These are phyloP conservation scores for Arbutus unedo DNA, from an alignment of 148 eudicot species.

Conservation along the genomic window DNA sequence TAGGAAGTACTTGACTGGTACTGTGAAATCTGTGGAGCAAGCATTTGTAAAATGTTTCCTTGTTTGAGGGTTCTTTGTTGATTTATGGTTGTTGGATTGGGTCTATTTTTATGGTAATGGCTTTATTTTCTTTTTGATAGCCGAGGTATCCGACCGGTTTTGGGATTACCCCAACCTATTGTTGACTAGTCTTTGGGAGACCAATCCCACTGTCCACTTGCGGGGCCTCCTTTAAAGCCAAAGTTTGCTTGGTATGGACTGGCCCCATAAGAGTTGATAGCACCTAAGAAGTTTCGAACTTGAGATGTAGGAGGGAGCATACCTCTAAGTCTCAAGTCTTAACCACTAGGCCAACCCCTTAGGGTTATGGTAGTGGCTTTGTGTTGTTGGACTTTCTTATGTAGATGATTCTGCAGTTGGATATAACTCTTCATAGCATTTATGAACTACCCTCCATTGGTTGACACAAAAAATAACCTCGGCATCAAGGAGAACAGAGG, in stretches of 20 bases:
- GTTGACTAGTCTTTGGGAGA: too few species aligned
- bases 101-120: neutral
- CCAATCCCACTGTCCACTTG: too few species aligned
- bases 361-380: neutral
- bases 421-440: neutral
- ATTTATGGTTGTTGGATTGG: neutral
- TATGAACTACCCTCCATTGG: neutral
- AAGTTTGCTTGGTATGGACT: too few species aligned
- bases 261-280: too few species aligned
- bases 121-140: too few species aligned
- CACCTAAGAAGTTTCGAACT: too few species aligned
- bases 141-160: too few species aligned
- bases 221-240: too few species aligned
- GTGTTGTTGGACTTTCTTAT: conserved; percentile 6
- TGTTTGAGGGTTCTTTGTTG: neutral
- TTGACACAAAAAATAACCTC: neutral
- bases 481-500: conserved; percentile 8
- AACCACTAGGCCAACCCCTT: too few species aligned
- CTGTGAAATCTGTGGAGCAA: neutral
- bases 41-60: neutral
- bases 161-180: too few species aligned
- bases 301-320: too few species aligned
- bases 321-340: too few species aligned
- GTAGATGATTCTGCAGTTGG: neutral
- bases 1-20: neutral